These are phyloP conservation scores for Blastocystis hominis DNA, from an alignment of 352 stramenopile genomes.

Conservation along the genomic window DNA sequence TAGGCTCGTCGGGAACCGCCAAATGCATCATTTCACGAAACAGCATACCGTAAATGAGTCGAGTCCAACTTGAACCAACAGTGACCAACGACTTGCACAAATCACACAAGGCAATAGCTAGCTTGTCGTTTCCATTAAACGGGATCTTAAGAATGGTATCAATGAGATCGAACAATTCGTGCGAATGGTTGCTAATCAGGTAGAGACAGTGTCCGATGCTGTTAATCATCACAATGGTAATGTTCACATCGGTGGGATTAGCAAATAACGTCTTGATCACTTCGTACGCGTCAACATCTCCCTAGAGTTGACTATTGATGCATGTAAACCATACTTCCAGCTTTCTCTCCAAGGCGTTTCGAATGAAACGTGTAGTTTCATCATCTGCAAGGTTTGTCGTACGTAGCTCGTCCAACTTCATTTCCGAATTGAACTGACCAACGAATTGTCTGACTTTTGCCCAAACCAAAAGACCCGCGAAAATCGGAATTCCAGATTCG, in stretches of 20 bases:
- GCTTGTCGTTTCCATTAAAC: slow-evolving; percentile 17
- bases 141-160: neutral
- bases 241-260: neutral
- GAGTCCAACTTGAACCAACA: slow-evolving; percentile 5
- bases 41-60: slow-evolving; percentile 42
- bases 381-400: neutral
- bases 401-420: slow-evolving; percentile 46
- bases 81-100: slow-evolving; percentile 8
- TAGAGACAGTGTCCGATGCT: slow-evolving; percentile 39
- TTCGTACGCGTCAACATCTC: slow-evolving; percentile 31
- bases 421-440: neutral
- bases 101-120: neutral
- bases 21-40: slow-evolving; percentile 46
- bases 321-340: neutral
- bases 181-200: slow-evolving; percentile 24
- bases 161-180: slow-evolving; percentile 47
- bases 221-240: neutral
- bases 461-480: neutral
- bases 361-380: slow-evolving; percentile 43
- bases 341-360: slow-evolving; percentile 39
- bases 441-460: neutral
- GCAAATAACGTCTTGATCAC: slow-evolving; percentile 17
- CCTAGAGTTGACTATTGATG: neutral
- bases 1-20: neutral
- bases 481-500: neutral